Conservation (phyloP, 768 basidiomycete genomes). For the Macrolepiota albuminosa region DNA sequence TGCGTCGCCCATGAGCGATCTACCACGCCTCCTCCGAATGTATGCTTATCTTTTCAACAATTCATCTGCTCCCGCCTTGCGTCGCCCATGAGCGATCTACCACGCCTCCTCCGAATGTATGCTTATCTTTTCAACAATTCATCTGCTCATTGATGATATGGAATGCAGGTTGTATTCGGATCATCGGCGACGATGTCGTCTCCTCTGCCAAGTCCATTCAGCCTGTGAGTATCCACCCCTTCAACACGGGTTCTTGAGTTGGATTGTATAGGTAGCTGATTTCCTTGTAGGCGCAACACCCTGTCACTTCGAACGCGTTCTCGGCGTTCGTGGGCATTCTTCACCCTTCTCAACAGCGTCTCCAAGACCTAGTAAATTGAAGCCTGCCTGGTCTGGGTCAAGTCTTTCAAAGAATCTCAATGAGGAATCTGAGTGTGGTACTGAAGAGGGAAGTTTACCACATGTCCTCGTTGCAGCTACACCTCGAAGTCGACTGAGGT, state of each 20-base stretch:
- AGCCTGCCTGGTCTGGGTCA: constrained; percentile 17
- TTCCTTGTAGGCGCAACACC: constrained; percentile 2
- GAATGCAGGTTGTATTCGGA: constrained; percentile 12
- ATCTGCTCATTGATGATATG: neutral
- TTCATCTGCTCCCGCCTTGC: neutral
- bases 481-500: constrained; percentile 9
- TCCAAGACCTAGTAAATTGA: constrained; percentile 4
- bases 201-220: constrained; percentile 11
- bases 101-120: constrained; percentile 9
- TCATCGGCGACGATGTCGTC: constrained; percentile 12
- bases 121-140: too few relatives aligned
- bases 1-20: constrained; percentile 1
- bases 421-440: neutral
- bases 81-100: neutral
- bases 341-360: constrained; percentile 29
- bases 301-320: constrained; percentile 26
- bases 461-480: constrained; percentile 15
- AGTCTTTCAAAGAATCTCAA: constrained; percentile 2
- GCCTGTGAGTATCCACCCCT: constrained; percentile 4
- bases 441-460: neutral
- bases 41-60: neutral
- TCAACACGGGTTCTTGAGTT: neutral
- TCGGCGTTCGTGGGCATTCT: constrained; percentile 31
- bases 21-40: constrained; percentile 6
- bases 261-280: neutral